Evolutionary conservation across 805 yeast genomes (phyloP), one percentile per base, ranked within the genome.

Genomic region (Candida maltosa): DNA sequence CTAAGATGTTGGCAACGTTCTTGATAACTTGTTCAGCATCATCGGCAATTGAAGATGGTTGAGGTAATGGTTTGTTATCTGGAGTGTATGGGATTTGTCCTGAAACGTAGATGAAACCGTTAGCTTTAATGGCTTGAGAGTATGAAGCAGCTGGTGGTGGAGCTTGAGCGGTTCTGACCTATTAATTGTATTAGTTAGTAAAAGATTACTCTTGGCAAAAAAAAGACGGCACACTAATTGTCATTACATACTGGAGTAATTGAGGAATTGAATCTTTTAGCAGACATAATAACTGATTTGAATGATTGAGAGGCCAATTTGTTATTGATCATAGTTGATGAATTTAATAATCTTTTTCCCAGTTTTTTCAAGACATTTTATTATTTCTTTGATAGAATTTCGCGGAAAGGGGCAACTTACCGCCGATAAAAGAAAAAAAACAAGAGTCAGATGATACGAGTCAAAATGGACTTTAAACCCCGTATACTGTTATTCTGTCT

Each of bases 91-190:
- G 97, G 42, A 93, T 82, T 69, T 93, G 98, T 37, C 98, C 98
- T 35, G 96, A 86, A 39, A 93, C 87, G 60, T 83, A 93, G 58
- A 93, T 65, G 60, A 87, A 79, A 42, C 71, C 71, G 61, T 86
- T 87, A 51, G 80, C 95, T 68, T 85, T 88, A 61, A 89, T 77
- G 31, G 97, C 98, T 65, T 93, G 98, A 19, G 96, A 87, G 64
- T 91, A 91, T 10, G 96, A 79, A 25, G 96, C 97, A 26, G 96
- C 96, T 42, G 97, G 96, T 40, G 95, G 88, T 48, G 98, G 97
- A 24, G 97, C 96, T 47, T 69, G 70, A 44, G 78, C 69, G 34
- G 95, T 78, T 50, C 74, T 70, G 40, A 87, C 80, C 74, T 66
- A 40, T 12, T 22, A 38, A 36, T 36, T 38, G 40, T 34, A 51